Evolutionary conservation across 495 filamentous ascomycete species (phyloP).

Genomic region (Clavariopsis aquatica): DNA sequence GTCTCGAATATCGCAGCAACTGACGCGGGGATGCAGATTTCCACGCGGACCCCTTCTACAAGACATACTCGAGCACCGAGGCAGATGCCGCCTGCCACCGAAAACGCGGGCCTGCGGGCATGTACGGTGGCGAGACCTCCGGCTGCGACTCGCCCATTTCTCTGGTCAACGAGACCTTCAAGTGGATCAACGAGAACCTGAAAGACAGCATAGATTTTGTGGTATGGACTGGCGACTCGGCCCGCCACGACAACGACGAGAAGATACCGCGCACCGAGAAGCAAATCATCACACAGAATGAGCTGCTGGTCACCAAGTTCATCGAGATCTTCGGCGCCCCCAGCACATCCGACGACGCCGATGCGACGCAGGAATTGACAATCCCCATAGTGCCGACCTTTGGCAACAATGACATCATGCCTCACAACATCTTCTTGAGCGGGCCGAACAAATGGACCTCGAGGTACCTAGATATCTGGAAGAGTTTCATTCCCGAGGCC

Average conservation of each 20-base stretch:
- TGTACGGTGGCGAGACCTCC: constrained; percentile 78
- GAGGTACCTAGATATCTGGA: constrained; percentile 73
- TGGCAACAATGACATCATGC: constrained; percentile 96
- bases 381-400: constrained; percentile 88
- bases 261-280: constrained; percentile 68
- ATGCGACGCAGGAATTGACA: constrained; percentile 58
- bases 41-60: constrained; percentile 86
- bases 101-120: constrained; percentile 72
- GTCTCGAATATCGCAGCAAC: not conserved
- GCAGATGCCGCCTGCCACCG: constrained; percentile 75
- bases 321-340: constrained; percentile 65
- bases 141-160: constrained; percentile 83
- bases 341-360: constrained; percentile 48
- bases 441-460: constrained; percentile 86
- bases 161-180: constrained; percentile 85
- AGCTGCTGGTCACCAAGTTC: constrained; percentile 74
- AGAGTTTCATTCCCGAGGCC: constrained; percentile 83
- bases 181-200: constrained; percentile 85
- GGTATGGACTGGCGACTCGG: constrained; percentile 96
- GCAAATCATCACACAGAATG: constrained; percentile 76
- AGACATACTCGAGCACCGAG: constrained; percentile 68
- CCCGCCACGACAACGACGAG: constrained; percentile 92
- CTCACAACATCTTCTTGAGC: constrained; percentile 86
- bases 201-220: constrained; percentile 89
- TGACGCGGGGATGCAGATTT: constrained; percentile 60